Evolutionary conservation across 805 yeast species (phyloP).

Genomic region (Yamadazyma insecticola): DNA sequence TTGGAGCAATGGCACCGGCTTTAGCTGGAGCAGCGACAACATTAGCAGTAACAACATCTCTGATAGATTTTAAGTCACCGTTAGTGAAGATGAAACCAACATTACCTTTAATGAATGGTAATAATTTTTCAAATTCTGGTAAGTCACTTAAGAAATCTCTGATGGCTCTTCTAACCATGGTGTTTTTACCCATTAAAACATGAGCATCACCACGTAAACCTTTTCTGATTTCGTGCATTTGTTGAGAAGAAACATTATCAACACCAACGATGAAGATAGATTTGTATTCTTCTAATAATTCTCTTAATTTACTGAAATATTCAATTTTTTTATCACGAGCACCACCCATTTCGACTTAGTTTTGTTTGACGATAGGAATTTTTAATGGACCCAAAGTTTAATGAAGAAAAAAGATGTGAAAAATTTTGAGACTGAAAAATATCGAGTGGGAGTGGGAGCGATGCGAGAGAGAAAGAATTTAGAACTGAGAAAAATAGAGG

Average conservation of each 20-base stretch:
- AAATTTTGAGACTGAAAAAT: not conserved
- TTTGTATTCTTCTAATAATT: conserved; percentile 93
- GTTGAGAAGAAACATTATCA: conserved; percentile 99
- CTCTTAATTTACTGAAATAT: conserved; percentile 94
- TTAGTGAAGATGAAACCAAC: conserved; percentile 99
- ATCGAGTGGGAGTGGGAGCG: not conserved
- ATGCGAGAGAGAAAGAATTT: not conserved
- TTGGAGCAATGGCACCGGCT: conserved; percentile 99
- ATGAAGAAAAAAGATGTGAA: not conserved
- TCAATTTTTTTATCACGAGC: conserved; percentile 94
- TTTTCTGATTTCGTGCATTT: conserved; percentile 99
- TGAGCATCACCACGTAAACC: conserved; percentile 92
- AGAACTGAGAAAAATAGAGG: not conserved
- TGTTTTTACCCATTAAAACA: conserved; percentile 99
- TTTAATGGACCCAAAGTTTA: conserved; percentile 60
- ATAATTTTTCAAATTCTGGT: conserved; percentile 92
- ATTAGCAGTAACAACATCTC: conserved; percentile 84
- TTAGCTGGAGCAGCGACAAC: conserved; percentile 99
- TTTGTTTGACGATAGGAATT: conserved; percentile 72
- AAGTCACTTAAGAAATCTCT: conserved; percentile 90
- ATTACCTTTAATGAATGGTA: conserved; percentile 96
- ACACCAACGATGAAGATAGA: conserved; percentile 99
- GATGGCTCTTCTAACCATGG: conserved; percentile 99
- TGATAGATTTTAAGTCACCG: conserved; percentile 84
- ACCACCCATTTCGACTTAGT: conserved; percentile 98